Evolutionary conservation across 768 basidiomycete genomes (phyloP), one percentile per base, ranked within the genome.

Genomic region (Leccinum longicurvipes): DNA sequence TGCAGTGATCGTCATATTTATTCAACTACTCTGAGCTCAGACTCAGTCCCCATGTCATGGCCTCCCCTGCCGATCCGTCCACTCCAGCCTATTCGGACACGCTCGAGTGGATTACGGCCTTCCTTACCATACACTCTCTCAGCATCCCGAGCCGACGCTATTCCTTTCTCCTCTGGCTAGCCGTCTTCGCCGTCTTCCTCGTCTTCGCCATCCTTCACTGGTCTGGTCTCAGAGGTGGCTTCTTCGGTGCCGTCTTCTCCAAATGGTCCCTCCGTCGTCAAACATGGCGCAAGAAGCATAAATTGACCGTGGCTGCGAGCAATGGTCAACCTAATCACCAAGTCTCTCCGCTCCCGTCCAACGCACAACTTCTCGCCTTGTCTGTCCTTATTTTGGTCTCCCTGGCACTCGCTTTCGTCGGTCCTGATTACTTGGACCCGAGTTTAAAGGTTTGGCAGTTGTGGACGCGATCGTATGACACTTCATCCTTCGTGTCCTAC

Each of bases 391-490:
- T 77, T 25, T 61, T 75, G 44, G 67, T 74, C 17, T 72, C 79
- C 5, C 58, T 83, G 15, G 66, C 77, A 3, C 71, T 85, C 36
- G 75, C 76, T 3, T 81, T 86, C 58, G 68, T 82, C 15, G 87
- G 87, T 15, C 80, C 82, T 5, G 90, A 91, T 68, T 89, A 90
- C 66, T 76, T 91, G 56, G 74, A 76, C 0, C 84, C 85, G 0
- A 60, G 63, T 19, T 68, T 76, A 1, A 73, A 69, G n/a, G 61
- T 82, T 1, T 82, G 82, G 76, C 73, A 77, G 54, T 66, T 79
- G 55, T 52, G 47, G 4, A 53, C 68, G 29, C 58, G 61, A 45
- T 29, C 64, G 44, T 62, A 60, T 24, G 74, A 72, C 39, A 60
- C 67, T 3, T 70, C 72, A 11, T 65, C 65, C 4, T 78, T 73